Percentiles rank a stretch among this genome's conserved stretches.
These are phyloP conservation scores for Cystobasidium ongulense DNA, from an alignment of 768 basidiomycete genomes.

Conservation along the genomic window DNA sequence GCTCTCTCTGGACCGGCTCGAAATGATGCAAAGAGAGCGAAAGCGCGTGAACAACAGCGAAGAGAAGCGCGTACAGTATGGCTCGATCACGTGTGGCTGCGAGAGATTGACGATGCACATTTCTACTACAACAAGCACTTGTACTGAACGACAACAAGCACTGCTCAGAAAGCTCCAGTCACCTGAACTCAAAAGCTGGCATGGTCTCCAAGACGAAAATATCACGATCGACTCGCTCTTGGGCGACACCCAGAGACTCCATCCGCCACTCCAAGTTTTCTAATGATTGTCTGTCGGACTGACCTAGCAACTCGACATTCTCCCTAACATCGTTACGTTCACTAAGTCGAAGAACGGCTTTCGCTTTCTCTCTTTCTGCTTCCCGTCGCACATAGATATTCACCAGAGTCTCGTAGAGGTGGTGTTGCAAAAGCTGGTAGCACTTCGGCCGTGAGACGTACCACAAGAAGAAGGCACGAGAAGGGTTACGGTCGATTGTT, in stretches of 20 bases:
- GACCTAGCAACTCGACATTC: slow-evolving; percentile 63
- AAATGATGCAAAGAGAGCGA: neutral
- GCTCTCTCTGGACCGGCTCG: neutral
- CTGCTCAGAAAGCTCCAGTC: no score
- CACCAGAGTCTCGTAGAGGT: slow-evolving; percentile 79
- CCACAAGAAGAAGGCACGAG: slow-evolving; percentile 88
- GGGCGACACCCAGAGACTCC: slow-evolving; percentile 66
- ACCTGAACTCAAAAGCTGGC: neutral
- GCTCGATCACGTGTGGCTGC: neutral
- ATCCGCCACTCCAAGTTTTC: slow-evolving; percentile 65
- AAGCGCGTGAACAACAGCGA: neutral
- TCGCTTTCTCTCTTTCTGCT: slow-evolving; percentile 60
- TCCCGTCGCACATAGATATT: slow-evolving; percentile 69
- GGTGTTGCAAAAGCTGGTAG: slow-evolving; percentile 64
- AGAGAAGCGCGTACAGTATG: neutral
- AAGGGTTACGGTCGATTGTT: slow-evolving; percentile 78
- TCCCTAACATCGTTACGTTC: slow-evolving; percentile 70
- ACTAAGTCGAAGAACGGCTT: slow-evolving; percentile 68
- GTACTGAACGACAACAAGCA: neutral
- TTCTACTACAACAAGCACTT: neutral
- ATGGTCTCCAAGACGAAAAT: slow-evolving; percentile 57
- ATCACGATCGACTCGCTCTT: slow-evolving; percentile 76
- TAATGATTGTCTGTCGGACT: slow-evolving; percentile 67
- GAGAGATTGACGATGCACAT: neutral
- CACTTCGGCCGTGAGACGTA: slow-evolving; percentile 79